phyloP scores from a whole-genome alignment of 805 yeast species.

The Wickerhamomyces silvicola region DNA sequence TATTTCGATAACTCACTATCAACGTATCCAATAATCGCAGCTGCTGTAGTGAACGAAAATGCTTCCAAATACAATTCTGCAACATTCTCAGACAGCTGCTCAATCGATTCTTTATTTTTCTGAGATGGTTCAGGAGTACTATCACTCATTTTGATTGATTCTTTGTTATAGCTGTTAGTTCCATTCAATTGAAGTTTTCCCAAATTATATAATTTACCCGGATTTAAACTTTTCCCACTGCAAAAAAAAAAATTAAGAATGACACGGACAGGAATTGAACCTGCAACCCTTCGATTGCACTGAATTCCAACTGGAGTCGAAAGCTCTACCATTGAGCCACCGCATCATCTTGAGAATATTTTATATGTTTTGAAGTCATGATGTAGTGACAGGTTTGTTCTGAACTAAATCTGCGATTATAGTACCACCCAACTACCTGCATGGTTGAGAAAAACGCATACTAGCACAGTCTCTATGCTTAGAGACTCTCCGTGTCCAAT shows the following conservation, averaged over 20 bases:
- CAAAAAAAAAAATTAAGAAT: constrained; percentile 30
- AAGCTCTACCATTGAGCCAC: constrained; percentile 79
- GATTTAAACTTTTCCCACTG: background rate
- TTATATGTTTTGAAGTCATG: background rate
- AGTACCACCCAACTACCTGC: no score
- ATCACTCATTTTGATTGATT: constrained; percentile 4
- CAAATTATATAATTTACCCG: no score
- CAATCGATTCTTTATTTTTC: constrained; percentile 11
- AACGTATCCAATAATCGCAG: constrained; percentile 83
- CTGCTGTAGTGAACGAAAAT: constrained; percentile 81
- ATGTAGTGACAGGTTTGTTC: no score
- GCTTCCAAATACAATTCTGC: constrained; percentile 67
- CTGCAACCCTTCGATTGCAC: constrained; percentile 76
- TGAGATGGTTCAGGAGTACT: constrained; percentile 5
- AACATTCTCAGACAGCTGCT: constrained; percentile 30
- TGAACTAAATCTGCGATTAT: no score
- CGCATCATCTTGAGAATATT: constrained; percentile 39
- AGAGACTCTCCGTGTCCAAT: no score
- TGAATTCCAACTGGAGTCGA: constrained; percentile 54
- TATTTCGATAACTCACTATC: constrained; percentile 41
- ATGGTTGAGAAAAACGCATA: no score
- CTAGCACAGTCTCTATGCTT: no score
- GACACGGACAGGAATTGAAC: constrained; percentile 85
- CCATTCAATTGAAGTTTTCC: no score
- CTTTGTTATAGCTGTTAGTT: no score